Evolutionary conservation across 306 rosid genomes (phyloP).

Genomic region (Quercus robur): DNA sequence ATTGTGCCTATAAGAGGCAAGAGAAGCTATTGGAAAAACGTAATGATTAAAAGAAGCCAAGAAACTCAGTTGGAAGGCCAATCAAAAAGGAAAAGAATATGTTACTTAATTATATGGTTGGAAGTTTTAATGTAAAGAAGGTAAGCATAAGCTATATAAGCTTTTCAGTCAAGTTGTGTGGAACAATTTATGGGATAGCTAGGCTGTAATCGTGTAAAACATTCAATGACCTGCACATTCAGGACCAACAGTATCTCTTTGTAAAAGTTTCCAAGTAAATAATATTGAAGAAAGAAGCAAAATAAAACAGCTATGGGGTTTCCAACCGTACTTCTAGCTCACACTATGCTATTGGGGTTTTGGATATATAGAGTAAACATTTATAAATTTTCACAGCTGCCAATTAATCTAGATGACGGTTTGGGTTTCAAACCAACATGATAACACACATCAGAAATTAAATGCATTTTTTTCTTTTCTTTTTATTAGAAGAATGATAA

Average conservation of each 20-base stretch:
- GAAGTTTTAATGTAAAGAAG: neutral
- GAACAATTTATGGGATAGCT: neutral
- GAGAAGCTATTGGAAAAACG: neutral
- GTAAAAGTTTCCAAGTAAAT: neutral
- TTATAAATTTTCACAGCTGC: neutral
- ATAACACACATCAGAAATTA: constrained; percentile 8
- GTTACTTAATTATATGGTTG: neutral
- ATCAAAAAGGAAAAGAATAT: neutral
- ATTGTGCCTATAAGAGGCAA: neutral
- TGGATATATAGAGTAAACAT: neutral
- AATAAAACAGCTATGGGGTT: neutral
- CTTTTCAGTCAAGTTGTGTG: too few species aligned
- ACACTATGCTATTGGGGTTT: neutral
- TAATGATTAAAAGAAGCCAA: neutral
- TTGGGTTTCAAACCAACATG: constrained; percentile 1
- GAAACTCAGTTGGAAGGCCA: neutral
- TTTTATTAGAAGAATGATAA: too few species aligned
- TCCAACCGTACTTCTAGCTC: neutral
- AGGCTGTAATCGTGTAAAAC: neutral
- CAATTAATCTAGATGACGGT: neutral
- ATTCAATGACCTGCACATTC: constrained; percentile 30
- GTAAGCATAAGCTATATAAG: too few species aligned
- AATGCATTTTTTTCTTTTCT: neutral
- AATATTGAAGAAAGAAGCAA: neutral
- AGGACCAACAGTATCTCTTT: neutral